Percentiles rank a stretch among this genome's conserved stretches.
Evolutionary conservation across 257 asterid genomes (phyloP).

Genomic region (Cordia subcordata): DNA sequence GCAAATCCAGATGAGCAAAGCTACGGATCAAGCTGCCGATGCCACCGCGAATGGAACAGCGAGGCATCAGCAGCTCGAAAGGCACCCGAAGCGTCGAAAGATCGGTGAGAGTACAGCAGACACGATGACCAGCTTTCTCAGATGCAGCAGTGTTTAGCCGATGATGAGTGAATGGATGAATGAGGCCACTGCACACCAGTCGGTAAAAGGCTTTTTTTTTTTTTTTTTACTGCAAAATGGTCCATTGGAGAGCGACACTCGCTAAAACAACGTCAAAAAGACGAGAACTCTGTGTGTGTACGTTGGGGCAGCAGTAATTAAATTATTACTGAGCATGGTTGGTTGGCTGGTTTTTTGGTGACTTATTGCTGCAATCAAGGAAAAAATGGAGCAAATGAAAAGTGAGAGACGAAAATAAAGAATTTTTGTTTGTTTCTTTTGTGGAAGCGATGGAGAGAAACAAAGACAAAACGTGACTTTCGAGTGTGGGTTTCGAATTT

Average conservation of each 20-base stretch:
- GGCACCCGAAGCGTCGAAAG: slow-evolving; percentile 25
- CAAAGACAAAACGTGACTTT: slow-evolving; percentile 17
- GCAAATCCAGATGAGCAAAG: background rate
- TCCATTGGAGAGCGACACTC: slow-evolving; percentile 13
- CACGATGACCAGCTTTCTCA: slow-evolving; percentile 15
- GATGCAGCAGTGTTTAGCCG: background rate
- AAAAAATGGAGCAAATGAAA: background rate
- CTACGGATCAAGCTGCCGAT: background rate
- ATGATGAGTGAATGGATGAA: background rate
- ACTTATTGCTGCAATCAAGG: background rate
- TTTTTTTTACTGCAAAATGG: background rate
- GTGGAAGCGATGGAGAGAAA: background rate
- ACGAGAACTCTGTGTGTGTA: too few relatives aligned
- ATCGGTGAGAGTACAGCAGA: slow-evolving; percentile 8
- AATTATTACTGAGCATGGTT: too few relatives aligned
- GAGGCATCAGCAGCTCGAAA: slow-evolving; percentile 3
- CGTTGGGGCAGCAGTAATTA: too few relatives aligned
- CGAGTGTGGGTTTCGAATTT: background rate
- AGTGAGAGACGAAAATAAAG: slow-evolving; percentile 12
- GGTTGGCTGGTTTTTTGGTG: slow-evolving; percentile 10
- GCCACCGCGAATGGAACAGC: background rate
- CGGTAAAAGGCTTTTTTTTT: background rate
- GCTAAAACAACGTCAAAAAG: slow-evolving; percentile 16
- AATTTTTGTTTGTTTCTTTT: slow-evolving; percentile 10
- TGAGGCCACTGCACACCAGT: background rate